A percentile compares a stretch with the other conserved stretches of the same genome.
These are phyloP conservation scores for Boehmeria nivea DNA, from an alignment of 306 rosid species.

Conservation along the genomic window DNA sequence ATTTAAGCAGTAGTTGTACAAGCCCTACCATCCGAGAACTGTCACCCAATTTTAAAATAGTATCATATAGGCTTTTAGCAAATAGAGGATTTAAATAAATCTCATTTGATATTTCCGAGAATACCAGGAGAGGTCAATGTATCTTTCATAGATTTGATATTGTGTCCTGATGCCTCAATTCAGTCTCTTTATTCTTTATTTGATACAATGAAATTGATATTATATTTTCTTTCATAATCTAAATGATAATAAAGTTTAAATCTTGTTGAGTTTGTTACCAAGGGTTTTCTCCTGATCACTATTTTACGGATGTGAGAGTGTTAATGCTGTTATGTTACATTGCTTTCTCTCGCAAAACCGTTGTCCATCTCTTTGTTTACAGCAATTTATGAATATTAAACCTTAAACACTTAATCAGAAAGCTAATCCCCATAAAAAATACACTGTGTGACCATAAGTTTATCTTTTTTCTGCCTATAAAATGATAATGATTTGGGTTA, in stretches of 20 bases:
- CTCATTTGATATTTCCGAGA: not conserved
- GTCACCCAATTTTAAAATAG: slow-evolving; percentile 27
- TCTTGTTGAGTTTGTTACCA: not conserved
- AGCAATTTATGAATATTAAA: too few species aligned
- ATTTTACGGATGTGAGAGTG: not conserved
- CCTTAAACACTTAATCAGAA: too few species aligned
- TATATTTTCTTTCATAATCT: not conserved
- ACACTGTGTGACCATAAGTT: too few species aligned
- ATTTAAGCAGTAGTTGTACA: slow-evolving; percentile 72
- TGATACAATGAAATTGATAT: not conserved
- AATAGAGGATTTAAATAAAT: not conserved
- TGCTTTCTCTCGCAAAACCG: too few species aligned
- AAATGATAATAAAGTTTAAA: not conserved
- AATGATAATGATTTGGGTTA: too few species aligned
- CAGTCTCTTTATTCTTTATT: not conserved
- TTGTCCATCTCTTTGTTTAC: too few species aligned
- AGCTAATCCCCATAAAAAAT: too few species aligned
- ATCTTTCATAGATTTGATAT: not conserved
- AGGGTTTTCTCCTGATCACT: not conserved
- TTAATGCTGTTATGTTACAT: too few species aligned
- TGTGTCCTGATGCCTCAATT: not conserved
- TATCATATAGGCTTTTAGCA: not conserved
- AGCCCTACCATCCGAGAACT: slow-evolving; percentile 98
- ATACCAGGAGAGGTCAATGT: not conserved
- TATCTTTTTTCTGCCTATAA: too few species aligned